These are phyloP conservation scores for Fusarium pseudograminearum DNA, from an alignment of 2,329 filamentous ascomycete species.

Conservation along the genomic window DNA sequence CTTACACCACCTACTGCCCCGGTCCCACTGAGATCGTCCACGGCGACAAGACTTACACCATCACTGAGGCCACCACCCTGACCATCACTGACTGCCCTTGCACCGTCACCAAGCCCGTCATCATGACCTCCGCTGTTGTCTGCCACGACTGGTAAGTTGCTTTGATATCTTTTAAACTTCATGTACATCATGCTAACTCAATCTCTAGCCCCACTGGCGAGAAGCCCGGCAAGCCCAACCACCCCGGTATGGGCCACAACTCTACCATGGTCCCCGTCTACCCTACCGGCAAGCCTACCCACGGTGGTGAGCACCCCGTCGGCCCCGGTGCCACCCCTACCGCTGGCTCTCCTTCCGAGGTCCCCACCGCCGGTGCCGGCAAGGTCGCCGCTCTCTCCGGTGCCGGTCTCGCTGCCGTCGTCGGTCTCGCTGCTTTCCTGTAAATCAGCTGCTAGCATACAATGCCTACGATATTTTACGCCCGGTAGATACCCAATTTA, in stretches of 20 bases:
- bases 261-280: slow-evolving; percentile 47
- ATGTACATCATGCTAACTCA: slow-evolving; percentile 33
- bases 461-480: slow-evolving; percentile 57
- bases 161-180: slow-evolving; percentile 8
- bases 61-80: slow-evolving; percentile 76
- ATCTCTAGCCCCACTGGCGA: slow-evolving; percentile 34
- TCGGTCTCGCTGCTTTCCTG: slow-evolving; percentile 70
- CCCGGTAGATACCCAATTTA: slow-evolving; percentile 56
- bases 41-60: slow-evolving; percentile 74
- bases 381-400: slow-evolving; percentile 68
- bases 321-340: slow-evolving; percentile 48
- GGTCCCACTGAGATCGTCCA: slow-evolving; percentile 72
- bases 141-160: slow-evolving; percentile 66
- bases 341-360: slow-evolving; percentile 50
- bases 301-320: slow-evolving; percentile 25
- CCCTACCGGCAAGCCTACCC: slow-evolving; percentile 34
- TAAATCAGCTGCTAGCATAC: slow-evolving; percentile 60
- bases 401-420: slow-evolving; percentile 69
- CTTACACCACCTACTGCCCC: slow-evolving; percentile 80
- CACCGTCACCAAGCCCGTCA: slow-evolving; percentile 72
- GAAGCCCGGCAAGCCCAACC: slow-evolving; percentile 9
- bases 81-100: slow-evolving; percentile 80
- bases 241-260: slow-evolving; percentile 53
- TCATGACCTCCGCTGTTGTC: slow-evolving; percentile 63
- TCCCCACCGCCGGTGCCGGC: slow-evolving; percentile 67